phyloP scores from a whole-genome alignment of 2,329 filamentous ascomycete species.

The Magnaporthales sp. region DNA sequence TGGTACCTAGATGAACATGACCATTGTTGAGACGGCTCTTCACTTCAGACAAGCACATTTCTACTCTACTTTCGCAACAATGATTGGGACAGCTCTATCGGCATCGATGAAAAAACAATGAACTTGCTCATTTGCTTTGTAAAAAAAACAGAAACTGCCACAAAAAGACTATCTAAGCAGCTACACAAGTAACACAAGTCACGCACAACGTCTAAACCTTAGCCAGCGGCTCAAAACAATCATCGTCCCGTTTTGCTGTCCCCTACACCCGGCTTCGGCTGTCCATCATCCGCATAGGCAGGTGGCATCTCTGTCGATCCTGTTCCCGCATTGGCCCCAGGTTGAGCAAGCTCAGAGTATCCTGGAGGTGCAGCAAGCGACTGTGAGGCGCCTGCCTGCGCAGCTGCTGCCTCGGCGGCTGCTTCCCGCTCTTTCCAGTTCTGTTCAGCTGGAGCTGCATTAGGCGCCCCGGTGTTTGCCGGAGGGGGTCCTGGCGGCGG shows the following conservation, averaged over 20 bases:
- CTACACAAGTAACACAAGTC: neutral
- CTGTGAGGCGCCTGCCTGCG: constrained; percentile 9
- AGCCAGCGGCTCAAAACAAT: neutral
- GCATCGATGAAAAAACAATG: neutral
- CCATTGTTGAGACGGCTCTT: too few relatives aligned
- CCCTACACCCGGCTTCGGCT: constrained; percentile 10
- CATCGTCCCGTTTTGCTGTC: constrained; percentile 17
- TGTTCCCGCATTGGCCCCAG: neutral
- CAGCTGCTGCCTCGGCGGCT: constrained; percentile 13
- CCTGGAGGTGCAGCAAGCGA: constrained; percentile 15
- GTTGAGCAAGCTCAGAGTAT: constrained; percentile 12
- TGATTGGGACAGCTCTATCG: too few relatives aligned
- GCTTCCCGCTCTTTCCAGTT: constrained; percentile 12
- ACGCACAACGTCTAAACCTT: fast-evolving
- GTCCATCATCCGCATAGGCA: constrained; percentile 18
- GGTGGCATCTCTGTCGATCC: constrained; percentile 15
- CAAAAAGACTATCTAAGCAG: neutral
- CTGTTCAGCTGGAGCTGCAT: neutral
- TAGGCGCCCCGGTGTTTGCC: neutral
- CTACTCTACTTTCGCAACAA: too few relatives aligned
- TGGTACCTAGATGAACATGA: neutral
- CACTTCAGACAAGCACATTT: too few relatives aligned
- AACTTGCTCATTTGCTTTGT: neutral
- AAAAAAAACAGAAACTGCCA: neutral
- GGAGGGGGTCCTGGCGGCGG: constrained; percentile 3